Base-by-base conservation (phyloP, 2,329 filamentous ascomycete genomes). In the Diaporthe sp. region DNA sequence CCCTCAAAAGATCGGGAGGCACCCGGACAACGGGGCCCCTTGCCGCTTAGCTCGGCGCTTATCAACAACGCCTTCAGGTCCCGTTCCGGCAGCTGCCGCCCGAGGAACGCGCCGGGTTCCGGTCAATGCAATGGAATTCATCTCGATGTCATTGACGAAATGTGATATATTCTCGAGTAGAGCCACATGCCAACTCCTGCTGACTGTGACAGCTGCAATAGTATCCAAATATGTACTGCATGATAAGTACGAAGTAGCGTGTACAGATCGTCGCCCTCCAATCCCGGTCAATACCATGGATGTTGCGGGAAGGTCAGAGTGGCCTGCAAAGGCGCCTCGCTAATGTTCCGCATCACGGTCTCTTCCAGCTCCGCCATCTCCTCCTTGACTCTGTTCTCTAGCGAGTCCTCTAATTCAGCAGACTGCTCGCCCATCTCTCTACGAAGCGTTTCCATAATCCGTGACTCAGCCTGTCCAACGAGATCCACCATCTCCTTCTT, bases 281-380 rank as follows among this genome's bases (percentile, higher is more conserved):
- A 0, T 37, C 4, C 22, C 7, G 1, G 25, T 59, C 59, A 75
- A 22, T 75, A 75, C 74, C 74, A 75, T n/a, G 68, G 68, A 19
- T 75, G 68, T 15, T 13, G n/a, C 44, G 74, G 74, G n/a, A 75
- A 72, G 17, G 74, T 67, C 39, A 75, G 55, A 15, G 44, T 75
- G 4, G 73, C 73, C 58, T 62, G 57, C 39, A 75, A 4, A 5
- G 73, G 73, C 22, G 57, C 57, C 57, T 75, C 73, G 44, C 58
- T 75, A 42, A 75, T 51, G 37, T 67, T 72, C 22, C 58, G 73
- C 73, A 75, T 75, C 31, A 75, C 67, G 3, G 44, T 68, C 8
- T 75, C 73, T 5, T 75, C 73, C 28, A 75, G 17, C 49, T 75
- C 73, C 1, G 22, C 68, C 49, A 75, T 25, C 39, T 67, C 73